A percentile compares a stretch with the other conserved stretches of the same genome.
Evolutionary conservation across 2,329 filamentous ascomycete species (phyloP).

Genomic region (Verticillium dahliae): DNA sequence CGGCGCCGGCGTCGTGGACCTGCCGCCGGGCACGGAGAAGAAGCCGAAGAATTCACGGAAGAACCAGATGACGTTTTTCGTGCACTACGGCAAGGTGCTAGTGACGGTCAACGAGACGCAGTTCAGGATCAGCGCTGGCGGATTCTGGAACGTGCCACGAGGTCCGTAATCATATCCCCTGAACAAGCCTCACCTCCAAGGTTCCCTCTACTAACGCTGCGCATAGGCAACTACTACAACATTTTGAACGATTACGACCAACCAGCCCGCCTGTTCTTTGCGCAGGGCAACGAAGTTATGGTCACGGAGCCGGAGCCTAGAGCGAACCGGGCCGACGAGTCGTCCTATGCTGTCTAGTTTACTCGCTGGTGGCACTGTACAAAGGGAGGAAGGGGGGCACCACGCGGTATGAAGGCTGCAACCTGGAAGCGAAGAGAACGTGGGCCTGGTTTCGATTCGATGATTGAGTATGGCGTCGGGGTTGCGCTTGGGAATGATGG

Average conservation of each 20-base stretch:
- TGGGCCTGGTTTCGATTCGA: not conserved
- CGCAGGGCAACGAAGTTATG: conserved; percentile 67
- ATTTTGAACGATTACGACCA: conserved; percentile 74
- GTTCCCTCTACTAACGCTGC: conserved; percentile 5
- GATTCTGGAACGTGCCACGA: conserved; percentile 90
- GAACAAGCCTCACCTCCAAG: conserved; percentile 57
- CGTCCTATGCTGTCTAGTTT: not conserved
- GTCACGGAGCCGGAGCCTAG: not conserved
- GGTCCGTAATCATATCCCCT: conserved; percentile 66
- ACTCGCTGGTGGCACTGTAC: not conserved
- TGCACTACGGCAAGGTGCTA: conserved; percentile 73
- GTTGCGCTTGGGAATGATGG: not conserved
- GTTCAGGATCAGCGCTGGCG: conserved; percentile 81
- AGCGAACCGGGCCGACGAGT: not conserved
- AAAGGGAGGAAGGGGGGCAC: not conserved
- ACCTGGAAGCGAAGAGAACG: not conserved
- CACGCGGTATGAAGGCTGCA: too few species aligned
- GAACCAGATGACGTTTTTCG: conserved; percentile 97
- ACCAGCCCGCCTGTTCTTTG: conserved; percentile 80
- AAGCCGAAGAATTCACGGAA: conserved; percentile 84
- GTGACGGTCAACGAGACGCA: conserved; percentile 69
- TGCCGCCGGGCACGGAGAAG: conserved; percentile 79
- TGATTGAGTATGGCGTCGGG: not conserved
- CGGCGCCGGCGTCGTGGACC: conserved; percentile 81
- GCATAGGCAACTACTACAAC: conserved; percentile 82